Percentiles rank a stretch among this genome's conserved stretches.
Conservation (phyloP, 2,329 filamentous ascomycete species). For the Fusarium sp. region DNA sequence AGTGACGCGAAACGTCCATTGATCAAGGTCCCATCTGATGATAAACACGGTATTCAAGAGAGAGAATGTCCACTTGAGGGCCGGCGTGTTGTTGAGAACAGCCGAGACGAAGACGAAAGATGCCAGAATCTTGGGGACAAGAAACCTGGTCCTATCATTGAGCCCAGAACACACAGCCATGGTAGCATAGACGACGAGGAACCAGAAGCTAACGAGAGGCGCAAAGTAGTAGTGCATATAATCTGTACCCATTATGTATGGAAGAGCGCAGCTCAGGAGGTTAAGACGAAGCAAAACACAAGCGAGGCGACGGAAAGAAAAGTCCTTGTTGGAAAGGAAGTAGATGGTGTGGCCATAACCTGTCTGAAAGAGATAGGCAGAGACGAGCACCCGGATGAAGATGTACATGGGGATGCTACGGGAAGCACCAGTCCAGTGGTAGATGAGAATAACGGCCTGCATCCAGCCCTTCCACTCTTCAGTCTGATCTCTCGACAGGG, state of each 20-base stretch:
- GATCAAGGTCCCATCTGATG: slow-evolving; percentile 58
- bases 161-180: slow-evolving; percentile 53
- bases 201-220: slow-evolving; percentile 69
- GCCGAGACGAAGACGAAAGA: slow-evolving; percentile 52
- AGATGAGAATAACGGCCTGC: slow-evolving; percentile 62
- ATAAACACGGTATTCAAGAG: slow-evolving; percentile 54
- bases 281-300: slow-evolving; percentile 66
- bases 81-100: slow-evolving; percentile 25
- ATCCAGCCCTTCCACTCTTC: slow-evolving; percentile 75
- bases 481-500: slow-evolving; percentile 60
- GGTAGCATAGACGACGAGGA: slow-evolving; percentile 64
- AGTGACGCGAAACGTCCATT: slow-evolving; percentile 60
- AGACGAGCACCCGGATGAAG: slow-evolving; percentile 61
- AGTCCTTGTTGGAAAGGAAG: slow-evolving; percentile 65
- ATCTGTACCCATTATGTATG: slow-evolving; percentile 64
- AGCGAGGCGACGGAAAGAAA: slow-evolving; percentile 61
- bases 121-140: slow-evolving; percentile 59
- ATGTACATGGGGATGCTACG: slow-evolving; percentile 60
- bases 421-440: slow-evolving; percentile 65
- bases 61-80: slow-evolving; percentile 34
- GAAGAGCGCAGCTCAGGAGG: slow-evolving; percentile 60
- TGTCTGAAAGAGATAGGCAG: slow-evolving; percentile 69
- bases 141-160: slow-evolving; percentile 54
- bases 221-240: slow-evolving; percentile 66
- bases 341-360: slow-evolving; percentile 69